These are phyloP conservation scores for Eimeria praecox DNA, from an alignment of 169 alveolate genomes.

Conservation along the genomic window DNA sequence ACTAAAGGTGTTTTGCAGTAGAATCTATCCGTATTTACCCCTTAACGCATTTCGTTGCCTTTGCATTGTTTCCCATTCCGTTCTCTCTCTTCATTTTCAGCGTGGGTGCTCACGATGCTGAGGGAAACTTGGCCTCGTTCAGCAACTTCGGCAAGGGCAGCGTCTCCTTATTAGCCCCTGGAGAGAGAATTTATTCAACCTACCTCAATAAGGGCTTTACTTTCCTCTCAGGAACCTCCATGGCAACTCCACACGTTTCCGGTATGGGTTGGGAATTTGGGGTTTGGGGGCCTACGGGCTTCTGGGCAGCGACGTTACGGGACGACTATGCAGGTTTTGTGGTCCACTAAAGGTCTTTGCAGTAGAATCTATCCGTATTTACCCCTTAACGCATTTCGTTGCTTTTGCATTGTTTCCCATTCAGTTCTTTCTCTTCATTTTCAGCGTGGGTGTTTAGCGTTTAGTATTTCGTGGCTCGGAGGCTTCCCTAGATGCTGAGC, in stretches of 20 bases:
- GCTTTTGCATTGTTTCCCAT: background rate
- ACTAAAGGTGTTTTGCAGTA: background rate
- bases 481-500: background rate
- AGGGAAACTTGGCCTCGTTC: conserved; percentile 85
- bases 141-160: conserved; percentile 85
- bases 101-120: conserved; percentile 84
- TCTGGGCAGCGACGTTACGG: too few species aligned
- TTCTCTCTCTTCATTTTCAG: conserved; percentile 66
- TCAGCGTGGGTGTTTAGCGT: conserved; percentile 83
- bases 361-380: background rate
- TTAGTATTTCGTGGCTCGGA: background rate
- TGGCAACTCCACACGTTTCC: conserved; percentile 89
- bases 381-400: background rate
- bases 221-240: conserved; percentile 87
- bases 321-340: background rate
- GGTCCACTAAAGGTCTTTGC: background rate
- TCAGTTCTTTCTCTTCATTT: conserved; percentile 22
- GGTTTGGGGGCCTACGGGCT: too few species aligned
- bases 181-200: conserved; percentile 85
- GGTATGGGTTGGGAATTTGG: conserved; percentile 74
- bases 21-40: background rate
- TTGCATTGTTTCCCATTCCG: background rate
- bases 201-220: conserved; percentile 79
- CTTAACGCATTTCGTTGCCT: background rate
- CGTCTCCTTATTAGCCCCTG: conserved; percentile 88